A percentile compares a stretch with the other conserved stretches of the same genome.
These are phyloP conservation scores for Ogataea ramenticola DNA, from an alignment of 805 yeast species.

Conservation along the genomic window DNA sequence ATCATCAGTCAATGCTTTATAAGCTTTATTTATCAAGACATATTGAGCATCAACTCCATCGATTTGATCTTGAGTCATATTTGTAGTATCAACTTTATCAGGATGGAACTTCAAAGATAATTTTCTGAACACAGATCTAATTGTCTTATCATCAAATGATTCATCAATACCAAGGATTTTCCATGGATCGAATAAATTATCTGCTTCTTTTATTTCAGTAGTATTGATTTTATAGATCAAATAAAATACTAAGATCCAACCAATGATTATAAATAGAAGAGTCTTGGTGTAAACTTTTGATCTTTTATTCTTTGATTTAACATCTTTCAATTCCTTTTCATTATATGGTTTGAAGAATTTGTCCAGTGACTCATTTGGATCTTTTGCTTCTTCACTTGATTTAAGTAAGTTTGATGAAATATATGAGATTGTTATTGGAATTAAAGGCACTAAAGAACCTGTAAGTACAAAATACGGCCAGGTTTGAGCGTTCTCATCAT, in stretches of 20 bases:
- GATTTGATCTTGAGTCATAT: constrained; percentile 47
- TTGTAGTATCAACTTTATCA: constrained; percentile 70
- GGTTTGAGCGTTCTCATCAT: constrained; percentile 84
- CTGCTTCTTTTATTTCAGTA: constrained; percentile 37
- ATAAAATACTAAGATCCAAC: constrained; percentile 54
- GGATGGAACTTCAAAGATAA: constrained; percentile 88
- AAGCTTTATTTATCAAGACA: constrained; percentile 83
- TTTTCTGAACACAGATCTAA: constrained; percentile 79
- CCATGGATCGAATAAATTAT: constrained; percentile 76
- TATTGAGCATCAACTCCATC: constrained; percentile 63
- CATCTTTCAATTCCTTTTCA: constrained; percentile 22
- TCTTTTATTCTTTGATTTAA: constrained; percentile 16
- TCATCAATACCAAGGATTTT: constrained; percentile 69
- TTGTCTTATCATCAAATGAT: constrained; percentile 69
- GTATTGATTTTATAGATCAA: constrained; percentile 34
- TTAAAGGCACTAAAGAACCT: constrained; percentile 52
- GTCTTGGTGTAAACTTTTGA: constrained; percentile 29
- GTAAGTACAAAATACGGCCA: constrained; percentile 91
- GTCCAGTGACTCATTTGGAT: constrained; percentile 7
- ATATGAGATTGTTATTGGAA: constrained; percentile 41
- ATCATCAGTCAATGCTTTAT: constrained; percentile 92
- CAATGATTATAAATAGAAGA: constrained; percentile 30
- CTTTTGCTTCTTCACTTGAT: not conserved
- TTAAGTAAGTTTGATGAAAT: constrained; percentile 4
- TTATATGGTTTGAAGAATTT: constrained; percentile 30